Evolutionary conservation across 495 filamentous ascomycete genomes (phyloP).

Genomic region (Xylaria venustula): DNA sequence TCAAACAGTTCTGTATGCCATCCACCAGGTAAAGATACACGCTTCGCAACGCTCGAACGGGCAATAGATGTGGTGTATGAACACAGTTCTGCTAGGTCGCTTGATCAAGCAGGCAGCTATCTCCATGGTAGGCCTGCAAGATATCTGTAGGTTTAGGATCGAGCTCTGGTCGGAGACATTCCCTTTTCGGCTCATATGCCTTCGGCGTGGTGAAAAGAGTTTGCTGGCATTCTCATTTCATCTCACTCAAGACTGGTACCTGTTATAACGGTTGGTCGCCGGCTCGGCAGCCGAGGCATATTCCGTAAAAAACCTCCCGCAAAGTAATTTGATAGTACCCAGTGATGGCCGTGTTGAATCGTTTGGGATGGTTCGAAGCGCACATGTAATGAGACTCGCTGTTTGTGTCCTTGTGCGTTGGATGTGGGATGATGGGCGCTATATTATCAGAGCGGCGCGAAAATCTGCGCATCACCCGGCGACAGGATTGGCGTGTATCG

Average conservation of each 20-base stretch:
- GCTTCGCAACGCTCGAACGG: not conserved
- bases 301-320: not conserved
- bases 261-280: not conserved
- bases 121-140: too few relatives aligned
- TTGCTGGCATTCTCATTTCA: not conserved
- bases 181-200: not conserved
- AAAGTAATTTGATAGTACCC: not conserved
- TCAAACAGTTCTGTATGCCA: not conserved
- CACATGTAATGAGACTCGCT: too few relatives aligned
- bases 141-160: not conserved
- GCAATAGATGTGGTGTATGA: too few relatives aligned
- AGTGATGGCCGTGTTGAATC: not conserved
- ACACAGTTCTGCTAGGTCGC: too few relatives aligned
- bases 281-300: not conserved
- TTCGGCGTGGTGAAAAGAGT: not conserved
- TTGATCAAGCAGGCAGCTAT: too few relatives aligned
- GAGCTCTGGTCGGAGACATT: not conserved
- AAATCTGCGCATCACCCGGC: constrained; percentile 55
- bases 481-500: constrained; percentile 91
- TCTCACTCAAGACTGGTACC: not conserved
- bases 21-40: not conserved
- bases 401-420: too few relatives aligned
- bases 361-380: not conserved
- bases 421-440: not conserved
- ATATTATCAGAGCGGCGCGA: not conserved